Percentiles rank a stretch among this genome's conserved stretches.
Conservation (phyloP, 148 eudicot genomes). For the Tetragonia tetragonoides region DNA sequence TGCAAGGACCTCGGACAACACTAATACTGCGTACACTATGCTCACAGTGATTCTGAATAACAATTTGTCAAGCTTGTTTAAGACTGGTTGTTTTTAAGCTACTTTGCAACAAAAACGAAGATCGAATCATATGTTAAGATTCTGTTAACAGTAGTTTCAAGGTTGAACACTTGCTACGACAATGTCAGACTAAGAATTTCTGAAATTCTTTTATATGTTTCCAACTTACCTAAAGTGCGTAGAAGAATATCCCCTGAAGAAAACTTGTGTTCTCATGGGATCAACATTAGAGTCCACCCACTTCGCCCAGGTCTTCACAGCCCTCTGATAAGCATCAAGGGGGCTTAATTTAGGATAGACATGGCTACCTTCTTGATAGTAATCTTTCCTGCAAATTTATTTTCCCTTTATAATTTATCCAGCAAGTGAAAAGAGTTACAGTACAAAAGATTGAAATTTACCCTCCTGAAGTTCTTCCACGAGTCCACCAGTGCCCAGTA, state of each 20-base stretch:
- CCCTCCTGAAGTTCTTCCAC: constrained; percentile 67
- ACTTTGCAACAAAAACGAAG: background rate
- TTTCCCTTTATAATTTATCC: background rate
- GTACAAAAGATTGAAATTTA: constrained; percentile 22
- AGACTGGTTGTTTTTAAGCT: background rate
- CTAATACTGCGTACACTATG: background rate
- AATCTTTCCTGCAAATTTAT: constrained; percentile 48
- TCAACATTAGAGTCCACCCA: constrained; percentile 64
- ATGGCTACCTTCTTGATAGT: constrained; percentile 81
- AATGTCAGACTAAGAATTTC: background rate
- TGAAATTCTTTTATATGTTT: background rate
- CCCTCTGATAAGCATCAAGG: constrained; percentile 56
- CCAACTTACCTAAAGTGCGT: constrained; percentile 64
- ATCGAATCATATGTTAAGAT: background rate
- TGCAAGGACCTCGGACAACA: background rate
- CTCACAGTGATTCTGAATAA: background rate
- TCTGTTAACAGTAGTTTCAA: background rate
- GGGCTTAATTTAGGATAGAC: constrained; percentile 49
- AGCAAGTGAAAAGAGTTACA: background rate
- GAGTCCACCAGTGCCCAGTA: constrained; percentile 93
- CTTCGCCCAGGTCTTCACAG: constrained; percentile 71
- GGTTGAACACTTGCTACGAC: background rate
- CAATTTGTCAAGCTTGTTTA: background rate
- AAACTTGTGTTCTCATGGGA: constrained; percentile 46
- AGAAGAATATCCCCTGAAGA: constrained; percentile 64